Evolutionary conservation across 305 asterid species (phyloP), one percentile per base, ranked within the genome.

Genomic region (Stenogyne calaminthoides): DNA sequence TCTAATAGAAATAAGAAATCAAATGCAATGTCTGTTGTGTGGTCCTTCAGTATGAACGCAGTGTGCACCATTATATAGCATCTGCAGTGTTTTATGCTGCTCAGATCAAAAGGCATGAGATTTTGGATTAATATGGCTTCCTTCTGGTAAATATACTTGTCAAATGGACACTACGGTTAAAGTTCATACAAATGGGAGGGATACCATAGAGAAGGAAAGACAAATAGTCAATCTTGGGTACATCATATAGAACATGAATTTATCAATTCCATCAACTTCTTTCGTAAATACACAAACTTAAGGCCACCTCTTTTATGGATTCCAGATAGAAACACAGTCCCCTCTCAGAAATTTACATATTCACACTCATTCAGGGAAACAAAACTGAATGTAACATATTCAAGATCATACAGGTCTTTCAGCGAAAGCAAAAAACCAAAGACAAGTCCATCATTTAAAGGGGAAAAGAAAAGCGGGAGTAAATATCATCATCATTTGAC

Each of bases 261-360:
- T 29, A 62, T 68, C 32, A 67, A 54, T 51, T 47, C 68, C 66
- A 49, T 49, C 56, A 67, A 36, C 59, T 58, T 36, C 37, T 55
- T 32, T 46, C 64, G 25, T n/a, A n/a, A n/a, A n/a, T n/a, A n/a
- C n/a, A 55, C 52, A 62, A 62, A 55, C 49, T 70, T 63, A n/a
- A n/a, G n/a, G n/a, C n/a, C n/a, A n/a, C n/a, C 25, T 19, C 19
- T 32, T 47, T 27, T 14, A 62, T 60, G 67, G 40, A 59, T 27
- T 59, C 22, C 16, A 77, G 56, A 54, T 63, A 67, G 25, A 54
- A 59, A 42, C 67, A 42, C 3, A 44, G 40, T 67, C 68, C 54
- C 40, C 67, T 36, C 70, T 52, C 57, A 59, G 34, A 66, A 79
- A 70, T 18, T 49, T 52, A 40, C 15, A 37, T 39, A 52, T 22